Conservation (phyloP, 208 protist species). For the Trypanosoma lewisi region DNA sequence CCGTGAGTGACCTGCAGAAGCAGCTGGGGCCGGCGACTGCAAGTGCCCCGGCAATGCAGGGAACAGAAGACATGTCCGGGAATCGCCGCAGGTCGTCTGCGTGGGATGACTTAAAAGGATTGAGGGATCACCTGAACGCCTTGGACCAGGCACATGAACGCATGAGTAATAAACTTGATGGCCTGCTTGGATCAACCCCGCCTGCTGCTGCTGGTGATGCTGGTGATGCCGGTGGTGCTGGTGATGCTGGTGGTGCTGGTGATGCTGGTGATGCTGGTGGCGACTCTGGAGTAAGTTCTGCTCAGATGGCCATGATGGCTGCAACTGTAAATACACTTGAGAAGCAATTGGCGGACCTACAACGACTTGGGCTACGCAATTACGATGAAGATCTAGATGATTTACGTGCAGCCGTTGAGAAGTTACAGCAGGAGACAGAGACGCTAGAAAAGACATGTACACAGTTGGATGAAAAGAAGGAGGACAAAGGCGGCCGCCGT, state of each 20-base stretch:
- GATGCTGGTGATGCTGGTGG: no score
- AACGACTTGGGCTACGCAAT: constrained; percentile 31
- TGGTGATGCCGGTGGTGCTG: no score
- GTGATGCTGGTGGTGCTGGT: no score
- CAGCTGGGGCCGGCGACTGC: constrained; percentile 23
- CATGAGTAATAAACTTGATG: constrained; percentile 31
- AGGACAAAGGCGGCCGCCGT: constrained; percentile 23
- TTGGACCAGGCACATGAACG: constrained; percentile 47
- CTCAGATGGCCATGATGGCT: constrained; percentile 51
- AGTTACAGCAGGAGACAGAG: constrained; percentile 36
- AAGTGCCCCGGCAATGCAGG: constrained; percentile 32
- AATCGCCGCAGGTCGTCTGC: constrained; percentile 1
- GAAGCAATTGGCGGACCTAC: constrained; percentile 62
- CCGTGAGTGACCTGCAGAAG: constrained; percentile 18
- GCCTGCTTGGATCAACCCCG: neutral
- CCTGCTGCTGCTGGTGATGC: constrained; percentile 19
- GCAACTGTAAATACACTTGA: constrained; percentile 54
- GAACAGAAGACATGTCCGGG: constrained; percentile 23
- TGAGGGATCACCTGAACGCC: constrained; percentile 29
- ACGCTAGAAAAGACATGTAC: constrained; percentile 23
- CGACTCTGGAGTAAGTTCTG: constrained; percentile 37
- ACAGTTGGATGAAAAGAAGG: constrained; percentile 58
- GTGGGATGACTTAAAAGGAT: constrained; percentile 25
- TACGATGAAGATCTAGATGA: constrained; percentile 46
- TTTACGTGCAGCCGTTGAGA: constrained; percentile 32